Evolutionary conservation across 129 eudicot species (phyloP).

Genomic region (Arctium minus): DNA sequence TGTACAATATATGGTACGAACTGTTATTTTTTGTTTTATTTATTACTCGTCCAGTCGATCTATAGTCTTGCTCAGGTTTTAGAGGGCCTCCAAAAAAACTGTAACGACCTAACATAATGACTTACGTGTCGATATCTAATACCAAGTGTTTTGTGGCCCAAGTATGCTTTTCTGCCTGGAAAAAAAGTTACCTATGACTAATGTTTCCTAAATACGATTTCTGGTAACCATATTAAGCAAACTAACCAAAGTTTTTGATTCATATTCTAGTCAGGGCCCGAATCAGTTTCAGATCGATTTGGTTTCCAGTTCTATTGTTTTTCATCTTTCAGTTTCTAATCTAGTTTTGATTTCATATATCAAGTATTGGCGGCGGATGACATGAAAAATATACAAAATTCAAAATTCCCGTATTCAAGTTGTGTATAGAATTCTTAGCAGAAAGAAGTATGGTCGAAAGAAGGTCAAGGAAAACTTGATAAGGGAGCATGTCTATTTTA

Average conservation of each 20-base stretch:
- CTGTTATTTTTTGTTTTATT: too few species aligned
- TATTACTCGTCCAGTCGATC: too few species aligned
- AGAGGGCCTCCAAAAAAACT: too few species aligned
- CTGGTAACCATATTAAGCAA: too few species aligned
- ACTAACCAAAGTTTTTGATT: not conserved
- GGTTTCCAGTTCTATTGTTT: not conserved
- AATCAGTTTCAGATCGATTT: not conserved
- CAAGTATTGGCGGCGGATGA: not conserved
- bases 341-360: not conserved
- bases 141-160: not conserved
- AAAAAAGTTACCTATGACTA: not conserved
- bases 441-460: not conserved
- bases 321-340: not conserved
- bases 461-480: conserved; percentile 17
- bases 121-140: too few species aligned
- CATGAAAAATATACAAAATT: not conserved
- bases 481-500: conserved; percentile 11
- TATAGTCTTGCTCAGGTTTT: too few species aligned
- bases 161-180: not conserved
- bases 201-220: too few species aligned
- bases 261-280: not conserved
- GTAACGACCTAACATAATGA: not conserved
- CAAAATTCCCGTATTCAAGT: not conserved
- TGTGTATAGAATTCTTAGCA: conserved; percentile 10
- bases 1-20: too few species aligned